These are phyloP conservation scores for Boletus pseudopeckii DNA, from an alignment of 768 basidiomycete species.

Conservation along the genomic window DNA sequence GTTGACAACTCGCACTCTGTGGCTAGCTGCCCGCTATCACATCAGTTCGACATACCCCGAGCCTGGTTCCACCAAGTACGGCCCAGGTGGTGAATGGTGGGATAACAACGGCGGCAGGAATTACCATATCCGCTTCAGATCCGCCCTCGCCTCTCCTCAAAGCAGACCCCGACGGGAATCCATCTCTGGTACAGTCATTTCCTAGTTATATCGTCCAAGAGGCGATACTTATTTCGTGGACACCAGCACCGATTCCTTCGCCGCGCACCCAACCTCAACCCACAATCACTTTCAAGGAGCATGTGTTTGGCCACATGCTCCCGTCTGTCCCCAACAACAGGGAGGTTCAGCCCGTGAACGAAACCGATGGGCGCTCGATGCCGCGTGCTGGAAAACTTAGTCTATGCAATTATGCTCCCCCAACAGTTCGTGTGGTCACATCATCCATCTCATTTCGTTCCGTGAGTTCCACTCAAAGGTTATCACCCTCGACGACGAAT, in stretches of 20 bases:
- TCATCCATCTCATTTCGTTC: slow-evolving; percentile 4
- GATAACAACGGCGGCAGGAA: slow-evolving; percentile 83
- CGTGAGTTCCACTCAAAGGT: not conserved
- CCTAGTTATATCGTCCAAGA: not conserved
- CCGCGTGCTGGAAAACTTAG: slow-evolving; percentile 23
- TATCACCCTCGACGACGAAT: not conserved
- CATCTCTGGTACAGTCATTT: slow-evolving; percentile 14
- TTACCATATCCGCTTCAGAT: slow-evolving; percentile 69
- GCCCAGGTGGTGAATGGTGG: slow-evolving; percentile 79
- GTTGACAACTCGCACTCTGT: slow-evolving; percentile 52
- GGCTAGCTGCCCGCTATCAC: slow-evolving; percentile 56
- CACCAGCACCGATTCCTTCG: slow-evolving; percentile 8
- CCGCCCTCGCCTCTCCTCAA: not conserved
- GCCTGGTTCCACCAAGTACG: slow-evolving; percentile 23
- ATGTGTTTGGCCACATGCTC: slow-evolving; percentile 6
- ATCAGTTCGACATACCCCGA: slow-evolving; percentile 19
- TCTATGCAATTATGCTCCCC: slow-evolving; percentile 35
- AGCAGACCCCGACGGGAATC: slow-evolving; percentile 22
- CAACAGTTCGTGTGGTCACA: slow-evolving; percentile 4
- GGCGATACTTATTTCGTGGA: not conserved
- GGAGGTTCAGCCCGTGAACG: not conserved
- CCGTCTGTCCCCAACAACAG: not conserved
- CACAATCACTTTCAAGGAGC: slow-evolving; percentile 10
- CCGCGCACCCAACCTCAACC: not conserved
- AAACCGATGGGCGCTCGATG: not conserved